A percentile compares a stretch with the other conserved stretches of the same genome.
Evolutionary conservation across 805 yeast species (phyloP).

Genomic region (Yamadazyma ubonensis): DNA sequence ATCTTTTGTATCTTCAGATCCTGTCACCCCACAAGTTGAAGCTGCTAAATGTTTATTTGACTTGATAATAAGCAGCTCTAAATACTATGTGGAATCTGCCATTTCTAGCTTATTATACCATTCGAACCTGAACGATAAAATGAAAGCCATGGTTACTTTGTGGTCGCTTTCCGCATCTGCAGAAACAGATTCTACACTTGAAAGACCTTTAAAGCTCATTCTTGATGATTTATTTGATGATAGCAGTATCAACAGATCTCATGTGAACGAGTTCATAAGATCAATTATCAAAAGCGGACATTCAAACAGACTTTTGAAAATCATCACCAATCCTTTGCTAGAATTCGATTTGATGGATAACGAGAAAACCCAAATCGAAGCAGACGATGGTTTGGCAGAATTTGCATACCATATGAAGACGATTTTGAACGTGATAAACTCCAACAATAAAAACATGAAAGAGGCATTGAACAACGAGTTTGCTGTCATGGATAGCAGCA

Average conservation of each 20-base stretch:
- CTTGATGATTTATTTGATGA: conserved; percentile 56
- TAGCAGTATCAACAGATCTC: conserved; percentile 9
- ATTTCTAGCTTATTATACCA: conserved; percentile 54
- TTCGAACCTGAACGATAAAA: conserved; percentile 31
- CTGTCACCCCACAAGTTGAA: conserved; percentile 62
- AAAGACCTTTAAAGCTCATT: conserved; percentile 63
- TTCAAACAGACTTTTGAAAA: conserved; percentile 57
- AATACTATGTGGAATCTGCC: conserved; percentile 69
- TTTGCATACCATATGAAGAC: conserved; percentile 62
- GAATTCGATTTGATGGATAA: conserved; percentile 35
- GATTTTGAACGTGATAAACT: conserved; percentile 50
- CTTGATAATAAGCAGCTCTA: conserved; percentile 52
- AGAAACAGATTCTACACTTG: conserved; percentile 50
- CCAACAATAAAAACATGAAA: conserved; percentile 42
- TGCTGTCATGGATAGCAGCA: conserved; percentile 51
- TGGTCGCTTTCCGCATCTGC: conserved; percentile 71
- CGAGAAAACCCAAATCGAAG: conserved; percentile 24
- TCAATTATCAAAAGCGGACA: conserved; percentile 45
- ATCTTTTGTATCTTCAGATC: conserved; percentile 48
- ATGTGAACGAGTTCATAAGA: conserved; percentile 16
- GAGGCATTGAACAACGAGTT: conserved; percentile 57
- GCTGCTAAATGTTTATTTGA: conserved; percentile 63
- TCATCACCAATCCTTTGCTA: conserved; percentile 55
- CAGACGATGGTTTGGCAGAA: conserved; percentile 59
- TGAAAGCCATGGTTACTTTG: conserved; percentile 58